These are phyloP conservation scores for Serpula lacrymans DNA, from an alignment of 768 basidiomycete species.

Conservation along the genomic window DNA sequence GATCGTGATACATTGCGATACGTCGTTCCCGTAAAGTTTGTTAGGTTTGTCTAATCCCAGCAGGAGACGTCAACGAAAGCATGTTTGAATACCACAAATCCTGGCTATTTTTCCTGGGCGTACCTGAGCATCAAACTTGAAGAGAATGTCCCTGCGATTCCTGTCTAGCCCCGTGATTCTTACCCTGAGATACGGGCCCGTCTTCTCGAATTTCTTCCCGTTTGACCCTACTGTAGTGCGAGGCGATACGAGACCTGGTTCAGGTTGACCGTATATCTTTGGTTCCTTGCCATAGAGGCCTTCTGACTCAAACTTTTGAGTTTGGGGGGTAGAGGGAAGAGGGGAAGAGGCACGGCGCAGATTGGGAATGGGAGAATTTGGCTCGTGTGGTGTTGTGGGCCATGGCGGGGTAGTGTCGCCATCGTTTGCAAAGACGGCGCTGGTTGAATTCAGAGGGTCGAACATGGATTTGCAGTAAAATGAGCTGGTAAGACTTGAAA, in stretches of 20 bases:
- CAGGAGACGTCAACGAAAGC: conserved; percentile 4
- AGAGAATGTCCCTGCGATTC: conserved; percentile 90
- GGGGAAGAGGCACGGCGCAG: conserved; percentile 61
- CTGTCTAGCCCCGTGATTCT: conserved; percentile 89
- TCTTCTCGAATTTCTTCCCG: conserved; percentile 69
- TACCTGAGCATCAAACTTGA: conserved; percentile 95
- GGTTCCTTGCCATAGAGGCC: conserved; percentile 76
- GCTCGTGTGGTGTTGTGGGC: conserved; percentile 77
- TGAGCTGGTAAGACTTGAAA: background rate
- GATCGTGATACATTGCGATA: conserved; percentile 95
- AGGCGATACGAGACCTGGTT: conserved; percentile 80
- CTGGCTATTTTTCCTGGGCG: conserved; percentile 18
- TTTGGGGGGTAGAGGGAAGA: conserved; percentile 42
- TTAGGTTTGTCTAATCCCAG: conserved; percentile 75
- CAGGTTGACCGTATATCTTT: conserved; percentile 84
- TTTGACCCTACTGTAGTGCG: conserved; percentile 60
- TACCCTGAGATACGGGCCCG: conserved; percentile 83
- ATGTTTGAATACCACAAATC: background rate
- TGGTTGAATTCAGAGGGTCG: conserved; percentile 66
- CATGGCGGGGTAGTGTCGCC: conserved; percentile 57
- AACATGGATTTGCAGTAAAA: conserved; percentile 42
- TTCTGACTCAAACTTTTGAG: conserved; percentile 45
- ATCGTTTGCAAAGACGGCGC: conserved; percentile 49
- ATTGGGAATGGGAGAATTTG: conserved; percentile 69
- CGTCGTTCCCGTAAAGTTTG: conserved; percentile 83